phyloP scores from a whole-genome alignment of 2,329 filamentous ascomycete genomes.

The Calonectria multiphialidica region DNA sequence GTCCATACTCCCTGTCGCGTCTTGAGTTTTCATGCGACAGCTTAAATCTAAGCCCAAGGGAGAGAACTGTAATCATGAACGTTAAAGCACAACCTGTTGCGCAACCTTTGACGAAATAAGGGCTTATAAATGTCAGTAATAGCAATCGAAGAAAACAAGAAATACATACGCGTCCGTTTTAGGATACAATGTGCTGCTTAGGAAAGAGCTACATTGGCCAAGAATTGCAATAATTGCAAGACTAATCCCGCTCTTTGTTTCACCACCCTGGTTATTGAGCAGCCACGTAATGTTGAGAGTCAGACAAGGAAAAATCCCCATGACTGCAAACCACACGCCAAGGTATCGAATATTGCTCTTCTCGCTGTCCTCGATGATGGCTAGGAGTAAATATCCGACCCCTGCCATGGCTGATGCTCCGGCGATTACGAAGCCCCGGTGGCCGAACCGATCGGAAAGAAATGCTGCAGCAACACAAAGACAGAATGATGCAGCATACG shows the following conservation, averaged over 20 bases:
- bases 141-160: accelerated
- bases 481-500: constrained; percentile 20
- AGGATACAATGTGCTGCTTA: constrained; percentile 31
- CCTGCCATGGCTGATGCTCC: not conserved
- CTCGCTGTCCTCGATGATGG: not conserved
- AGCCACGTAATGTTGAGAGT: constrained; percentile 33
- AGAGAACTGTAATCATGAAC: not conserved
- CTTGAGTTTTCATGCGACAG: constrained; percentile 20
- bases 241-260: constrained; percentile 25
- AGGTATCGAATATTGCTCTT: constrained; percentile 11
- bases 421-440: constrained; percentile 25
- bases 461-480: constrained; percentile 26
- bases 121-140: not conserved
- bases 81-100: constrained; percentile 30
- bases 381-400: constrained; percentile 17
- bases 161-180: constrained; percentile 28
- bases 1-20: not conserved
- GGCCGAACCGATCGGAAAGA: constrained; percentile 23
- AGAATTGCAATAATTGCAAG: constrained; percentile 19
- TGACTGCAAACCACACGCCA: constrained; percentile 27
- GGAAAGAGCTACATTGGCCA: constrained; percentile 31
- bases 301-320: constrained; percentile 20
- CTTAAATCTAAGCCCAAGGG: constrained; percentile 23
- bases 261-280: constrained; percentile 29
- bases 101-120: constrained; percentile 26